Percentiles rank a stretch among this genome's conserved stretches.
phyloP scores from a whole-genome alignment of 768 basidiomycete species.

The Tremella yokohamensis region DNA sequence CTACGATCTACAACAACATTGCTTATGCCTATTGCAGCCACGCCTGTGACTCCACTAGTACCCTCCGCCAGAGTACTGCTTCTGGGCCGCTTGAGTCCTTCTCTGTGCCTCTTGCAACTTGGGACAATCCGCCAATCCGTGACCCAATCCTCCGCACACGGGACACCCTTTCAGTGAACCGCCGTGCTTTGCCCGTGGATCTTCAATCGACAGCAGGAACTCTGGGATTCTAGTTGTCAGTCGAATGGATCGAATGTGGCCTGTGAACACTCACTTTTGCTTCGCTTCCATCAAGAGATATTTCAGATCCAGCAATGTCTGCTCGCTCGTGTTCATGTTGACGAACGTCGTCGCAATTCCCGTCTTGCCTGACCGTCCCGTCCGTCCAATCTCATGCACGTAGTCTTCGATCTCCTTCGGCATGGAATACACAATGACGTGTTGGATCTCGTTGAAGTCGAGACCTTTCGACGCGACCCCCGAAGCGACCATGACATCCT shows the following conservation, averaged over 20 bases:
- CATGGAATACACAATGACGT: conserved; percentile 99
- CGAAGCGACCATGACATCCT: conserved; percentile 99
- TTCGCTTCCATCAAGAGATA: conserved; percentile 95
- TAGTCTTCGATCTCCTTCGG: conserved; percentile 99
- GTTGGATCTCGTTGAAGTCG: conserved; percentile 98
- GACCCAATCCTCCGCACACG: conserved; percentile 95
- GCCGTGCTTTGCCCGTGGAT: conserved; percentile 76
- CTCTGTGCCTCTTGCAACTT: conserved; percentile 92
- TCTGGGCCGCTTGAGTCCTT: conserved; percentile 82
- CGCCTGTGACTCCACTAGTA: conserved; percentile 53
- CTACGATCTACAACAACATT: no score
- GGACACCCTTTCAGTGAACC: conserved; percentile 81
- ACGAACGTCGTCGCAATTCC: conserved; percentile 99
- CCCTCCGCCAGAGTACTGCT: conserved; percentile 65
- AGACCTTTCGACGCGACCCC: conserved; percentile 96
- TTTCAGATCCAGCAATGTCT: conserved; percentile 92
- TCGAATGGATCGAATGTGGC: neutral
- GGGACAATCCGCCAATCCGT: conserved; percentile 89
- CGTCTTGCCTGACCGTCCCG: conserved; percentile 94
- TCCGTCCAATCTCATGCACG: conserved; percentile 98
- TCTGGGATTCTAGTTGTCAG: conserved; percentile 78
- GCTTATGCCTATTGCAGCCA: no score
- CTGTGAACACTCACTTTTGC: conserved; percentile 68
- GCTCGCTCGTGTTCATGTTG: conserved; percentile 95
- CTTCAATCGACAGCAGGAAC: conserved; percentile 83